phyloP scores from a whole-genome alignment of 768 basidiomycete species.

The Exidia glandulosa region DNA sequence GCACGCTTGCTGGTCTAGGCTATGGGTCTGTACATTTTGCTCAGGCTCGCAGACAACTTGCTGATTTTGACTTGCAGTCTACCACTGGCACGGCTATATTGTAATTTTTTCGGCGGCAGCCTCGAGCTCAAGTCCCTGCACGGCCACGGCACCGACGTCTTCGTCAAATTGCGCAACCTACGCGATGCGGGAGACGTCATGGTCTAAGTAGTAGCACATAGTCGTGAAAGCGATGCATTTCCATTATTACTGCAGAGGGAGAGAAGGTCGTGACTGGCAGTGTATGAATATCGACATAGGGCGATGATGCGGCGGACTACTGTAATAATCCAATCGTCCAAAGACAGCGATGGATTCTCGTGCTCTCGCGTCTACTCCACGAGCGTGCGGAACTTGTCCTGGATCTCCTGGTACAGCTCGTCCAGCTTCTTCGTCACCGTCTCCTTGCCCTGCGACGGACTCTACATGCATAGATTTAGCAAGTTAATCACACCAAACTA shows the following conservation, averaged over 20 bases:
- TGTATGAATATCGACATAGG: not conserved
- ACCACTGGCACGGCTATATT: slow-evolving; percentile 12
- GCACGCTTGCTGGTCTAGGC: slow-evolving; percentile 84
- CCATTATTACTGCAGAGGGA: not conserved
- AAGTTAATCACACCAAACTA: not conserved
- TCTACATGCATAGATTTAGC: slow-evolving; percentile 31
- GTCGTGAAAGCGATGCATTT: not conserved
- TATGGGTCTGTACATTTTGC: slow-evolving; percentile 39
- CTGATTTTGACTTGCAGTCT: slow-evolving; percentile 6
- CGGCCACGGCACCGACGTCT: slow-evolving; percentile 46
- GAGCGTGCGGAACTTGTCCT: slow-evolving; percentile 84
- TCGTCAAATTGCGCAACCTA: slow-evolving; percentile 42
- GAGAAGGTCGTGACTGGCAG: not conserved
- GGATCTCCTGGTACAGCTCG: slow-evolving; percentile 71
- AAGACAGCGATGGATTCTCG: no score
- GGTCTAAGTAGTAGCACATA: slow-evolving; percentile 20
- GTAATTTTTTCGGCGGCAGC: slow-evolving; percentile 79
- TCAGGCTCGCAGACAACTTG: slow-evolving; percentile 1
- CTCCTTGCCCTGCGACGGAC: slow-evolving; percentile 85
- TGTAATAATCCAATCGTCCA: not conserved
- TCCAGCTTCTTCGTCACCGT: slow-evolving; percentile 74
- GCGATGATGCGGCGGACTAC: not conserved
- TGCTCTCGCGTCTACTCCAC: slow-evolving; percentile 41
- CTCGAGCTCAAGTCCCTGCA: slow-evolving; percentile 72
- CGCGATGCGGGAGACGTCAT: slow-evolving; percentile 42